Conservation (phyloP, 2,329 filamentous ascomycete species). For the Aspergillus candidus region DNA sequence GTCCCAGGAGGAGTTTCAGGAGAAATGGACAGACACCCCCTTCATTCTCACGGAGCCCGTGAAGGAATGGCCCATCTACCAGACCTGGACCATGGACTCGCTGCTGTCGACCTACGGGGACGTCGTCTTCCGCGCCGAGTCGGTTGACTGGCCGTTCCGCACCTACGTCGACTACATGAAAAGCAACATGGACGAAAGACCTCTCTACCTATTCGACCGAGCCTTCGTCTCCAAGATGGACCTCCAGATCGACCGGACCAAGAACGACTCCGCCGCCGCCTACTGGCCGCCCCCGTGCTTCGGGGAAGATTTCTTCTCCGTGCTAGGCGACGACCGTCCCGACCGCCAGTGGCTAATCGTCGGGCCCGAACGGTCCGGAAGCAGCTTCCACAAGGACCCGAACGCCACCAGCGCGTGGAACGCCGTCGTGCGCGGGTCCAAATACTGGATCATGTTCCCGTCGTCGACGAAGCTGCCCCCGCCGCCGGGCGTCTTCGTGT, state of each 20-base stretch:
- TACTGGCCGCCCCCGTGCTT: slow-evolving; percentile 85
- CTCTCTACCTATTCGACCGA: slow-evolving; percentile 86
- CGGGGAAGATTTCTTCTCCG: slow-evolving; percentile 75
- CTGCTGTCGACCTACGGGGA: slow-evolving; percentile 60
- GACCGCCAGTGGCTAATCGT: slow-evolving; percentile 91
- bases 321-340: slow-evolving; percentile 70
- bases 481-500: slow-evolving; percentile 86
- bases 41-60: slow-evolving; percentile 84
- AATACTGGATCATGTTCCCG: slow-evolving; percentile 99
- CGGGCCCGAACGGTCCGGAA: slow-evolving; percentile 78
- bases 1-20: slow-evolving; percentile 65
- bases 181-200: slow-evolving; percentile 75
- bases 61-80: slow-evolving; percentile 71
- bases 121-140: slow-evolving; percentile 77
- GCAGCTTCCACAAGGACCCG: slow-evolving; percentile 85
- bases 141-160: slow-evolving; percentile 83
- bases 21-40: slow-evolving; percentile 69
- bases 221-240: slow-evolving; percentile 81
- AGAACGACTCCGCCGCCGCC: slow-evolving; percentile 42
- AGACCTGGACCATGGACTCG: slow-evolving; percentile 64
- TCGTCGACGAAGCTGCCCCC: slow-evolving; percentile 55
- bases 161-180: slow-evolving; percentile 79
- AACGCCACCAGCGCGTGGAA: slow-evolving; percentile 80
- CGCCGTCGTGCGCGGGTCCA: slow-evolving; percentile 78
- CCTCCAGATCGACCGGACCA: slow-evolving; percentile 51